Evolutionary conservation across 2,329 filamentous ascomycete genomes (phyloP).

Genomic region (Aspergillus udagawae): DNA sequence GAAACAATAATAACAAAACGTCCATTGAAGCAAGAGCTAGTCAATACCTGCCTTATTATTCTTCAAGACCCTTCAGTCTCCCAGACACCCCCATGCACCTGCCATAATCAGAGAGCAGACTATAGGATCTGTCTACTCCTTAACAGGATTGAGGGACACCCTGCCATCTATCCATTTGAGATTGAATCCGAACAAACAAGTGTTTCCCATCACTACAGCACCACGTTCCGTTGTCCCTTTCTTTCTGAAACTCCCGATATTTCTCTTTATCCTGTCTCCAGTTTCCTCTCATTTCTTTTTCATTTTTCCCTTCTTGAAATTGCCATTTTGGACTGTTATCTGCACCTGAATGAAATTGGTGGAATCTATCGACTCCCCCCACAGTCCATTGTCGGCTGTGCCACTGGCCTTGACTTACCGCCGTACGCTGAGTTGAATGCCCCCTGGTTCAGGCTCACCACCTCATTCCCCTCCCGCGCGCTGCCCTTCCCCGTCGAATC

Average conservation of each 20-base stretch:
- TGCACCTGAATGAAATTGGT: neutral
- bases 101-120: neutral
- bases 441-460: slow-evolving; percentile 2
- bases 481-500: neutral
- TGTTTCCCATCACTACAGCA: neutral
- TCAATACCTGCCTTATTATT: neutral
- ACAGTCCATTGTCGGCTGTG: neutral
- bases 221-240: neutral
- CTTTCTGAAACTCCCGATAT: neutral
- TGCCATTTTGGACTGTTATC: neutral
- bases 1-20: neutral
- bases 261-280: slow-evolving; percentile 1
- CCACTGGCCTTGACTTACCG: neutral
- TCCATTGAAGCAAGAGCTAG: neutral
- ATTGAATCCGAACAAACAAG: neutral
- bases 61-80: neutral
- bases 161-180: neutral
- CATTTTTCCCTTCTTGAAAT: slow-evolving; percentile 1
- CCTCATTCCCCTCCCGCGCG: slow-evolving; percentile 9
- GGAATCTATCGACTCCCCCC: neutral
- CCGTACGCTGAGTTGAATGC: neutral
- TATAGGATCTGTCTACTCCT: neutral
- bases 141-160: neutral
- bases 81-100: neutral
- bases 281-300: neutral